Evolutionary conservation across 768 basidiomycete species (phyloP).

Genomic region (Pleurotus salmoneostramineus): DNA sequence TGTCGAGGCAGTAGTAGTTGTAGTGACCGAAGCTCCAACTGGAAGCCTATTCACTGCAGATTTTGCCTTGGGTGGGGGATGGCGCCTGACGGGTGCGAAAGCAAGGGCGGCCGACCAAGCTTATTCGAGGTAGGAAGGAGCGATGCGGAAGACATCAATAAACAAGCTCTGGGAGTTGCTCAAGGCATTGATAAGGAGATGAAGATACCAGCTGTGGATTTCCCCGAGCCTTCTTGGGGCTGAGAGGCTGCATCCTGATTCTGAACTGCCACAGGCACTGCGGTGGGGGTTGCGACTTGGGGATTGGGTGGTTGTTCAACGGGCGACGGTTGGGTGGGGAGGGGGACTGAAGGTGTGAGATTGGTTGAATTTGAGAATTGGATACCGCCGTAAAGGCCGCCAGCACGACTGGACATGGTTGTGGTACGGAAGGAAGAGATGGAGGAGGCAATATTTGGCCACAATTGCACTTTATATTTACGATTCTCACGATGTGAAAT

Average conservation of each 20-base stretch:
- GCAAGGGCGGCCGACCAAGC: slow-evolving; percentile 90
- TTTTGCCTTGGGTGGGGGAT: slow-evolving; percentile 56
- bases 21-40: slow-evolving; percentile 57
- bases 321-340: slow-evolving; percentile 8
- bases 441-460: slow-evolving; percentile 12
- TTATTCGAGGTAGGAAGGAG: slow-evolving; percentile 29
- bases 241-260: slow-evolving; percentile 10
- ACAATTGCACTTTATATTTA: not conserved
- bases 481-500: slow-evolving; percentile 36
- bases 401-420: slow-evolving; percentile 74
- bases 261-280: slow-evolving; percentile 10
- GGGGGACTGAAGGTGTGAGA: slow-evolving; percentile 39
- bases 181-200: slow-evolving; percentile 45
- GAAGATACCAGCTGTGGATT: slow-evolving; percentile 57
- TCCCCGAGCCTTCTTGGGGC: slow-evolving; percentile 30
- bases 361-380: slow-evolving; percentile 73
- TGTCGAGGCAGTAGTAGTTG: slow-evolving; percentile 25
- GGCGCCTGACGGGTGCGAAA: slow-evolving; percentile 78
- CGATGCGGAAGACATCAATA: slow-evolving; percentile 45
- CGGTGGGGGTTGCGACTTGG: slow-evolving; percentile 17
- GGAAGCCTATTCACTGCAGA: slow-evolving; percentile 47
- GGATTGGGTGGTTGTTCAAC: slow-evolving; percentile 13
- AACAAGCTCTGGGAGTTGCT: slow-evolving; percentile 42
- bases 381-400: slow-evolving; percentile 84
- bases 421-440: slow-evolving; percentile 8